These are phyloP conservation scores for Aspergillus unguis DNA, from an alignment of 2,329 filamentous ascomycete genomes.

Conservation along the genomic window DNA sequence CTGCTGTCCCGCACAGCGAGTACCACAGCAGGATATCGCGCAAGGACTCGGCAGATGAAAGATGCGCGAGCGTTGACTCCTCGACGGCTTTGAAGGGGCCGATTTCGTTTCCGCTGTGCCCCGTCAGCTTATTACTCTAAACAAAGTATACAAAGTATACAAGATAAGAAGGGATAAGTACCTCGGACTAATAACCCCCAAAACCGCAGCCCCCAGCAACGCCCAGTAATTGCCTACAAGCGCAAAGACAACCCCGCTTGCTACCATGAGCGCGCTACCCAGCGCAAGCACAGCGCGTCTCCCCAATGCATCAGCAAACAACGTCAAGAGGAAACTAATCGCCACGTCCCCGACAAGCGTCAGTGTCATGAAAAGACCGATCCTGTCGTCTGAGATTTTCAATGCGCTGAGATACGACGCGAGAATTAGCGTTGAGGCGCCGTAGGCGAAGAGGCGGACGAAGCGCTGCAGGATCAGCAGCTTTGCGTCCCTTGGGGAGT, in stretches of 20 bases:
- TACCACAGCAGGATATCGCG: constrained; percentile 67
- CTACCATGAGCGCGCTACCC: constrained; percentile 56
- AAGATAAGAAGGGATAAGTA: constrained; percentile 11
- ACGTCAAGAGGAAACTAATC: constrained; percentile 55
- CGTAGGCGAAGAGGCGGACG: constrained; percentile 62
- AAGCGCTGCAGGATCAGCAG: constrained; percentile 42
- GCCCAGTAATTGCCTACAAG: constrained; percentile 58
- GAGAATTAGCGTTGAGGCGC: constrained; percentile 58
- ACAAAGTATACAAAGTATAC: background rate
- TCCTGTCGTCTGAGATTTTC: constrained; percentile 54
- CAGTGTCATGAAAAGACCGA: constrained; percentile 64
- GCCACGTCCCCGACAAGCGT: constrained; percentile 61
- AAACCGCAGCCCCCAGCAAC: constrained; percentile 55
- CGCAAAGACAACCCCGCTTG: constrained; percentile 55
- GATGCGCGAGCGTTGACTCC: constrained; percentile 61
- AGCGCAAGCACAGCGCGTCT: constrained; percentile 53
- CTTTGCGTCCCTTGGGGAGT: constrained; percentile 37
- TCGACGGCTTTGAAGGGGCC: constrained; percentile 66
- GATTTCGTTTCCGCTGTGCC: constrained; percentile 57
- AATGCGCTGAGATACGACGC: constrained; percentile 60
- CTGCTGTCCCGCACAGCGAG: constrained; percentile 52
- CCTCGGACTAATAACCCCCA: constrained; percentile 61
- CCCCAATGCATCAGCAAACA: constrained; percentile 59
- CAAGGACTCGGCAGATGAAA: constrained; percentile 54
- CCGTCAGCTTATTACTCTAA: background rate